Evolutionary conservation across 2,329 filamentous ascomycete genomes (phyloP).

Genomic region (Zymoseptoria ardabiliae): DNA sequence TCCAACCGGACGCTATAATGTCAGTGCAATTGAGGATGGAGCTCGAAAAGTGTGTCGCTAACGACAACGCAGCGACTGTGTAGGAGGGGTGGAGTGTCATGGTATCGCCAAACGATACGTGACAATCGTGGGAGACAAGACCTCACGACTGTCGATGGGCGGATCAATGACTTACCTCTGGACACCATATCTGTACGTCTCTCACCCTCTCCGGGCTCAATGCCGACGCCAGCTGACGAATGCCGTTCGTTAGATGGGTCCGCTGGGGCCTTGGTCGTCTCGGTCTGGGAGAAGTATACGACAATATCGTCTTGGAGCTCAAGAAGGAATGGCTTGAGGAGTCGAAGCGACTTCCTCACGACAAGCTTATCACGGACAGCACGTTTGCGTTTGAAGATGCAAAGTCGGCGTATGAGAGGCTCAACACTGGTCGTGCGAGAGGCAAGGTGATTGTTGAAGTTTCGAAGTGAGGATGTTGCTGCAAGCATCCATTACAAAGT

Average conservation of each 20-base stretch:
- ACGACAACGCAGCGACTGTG: slow-evolving; percentile 42
- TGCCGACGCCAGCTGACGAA: background rate
- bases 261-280: slow-evolving; percentile 35
- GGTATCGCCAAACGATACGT: slow-evolving; percentile 41
- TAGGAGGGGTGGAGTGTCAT: slow-evolving; percentile 38
- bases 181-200: background rate
- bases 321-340: slow-evolving; percentile 44
- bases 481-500: background rate
- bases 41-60: background rate
- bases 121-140: slow-evolving; percentile 37
- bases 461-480: background rate
- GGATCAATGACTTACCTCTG: slow-evolving; percentile 24
- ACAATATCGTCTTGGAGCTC: slow-evolving; percentile 36
- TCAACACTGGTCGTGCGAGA: slow-evolving; percentile 29
- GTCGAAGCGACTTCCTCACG: slow-evolving; percentile 47
- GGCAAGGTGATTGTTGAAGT: slow-evolving; percentile 28
- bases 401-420: slow-evolving; percentile 28
- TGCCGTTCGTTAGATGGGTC: slow-evolving; percentile 14
- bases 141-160: slow-evolving; percentile 27
- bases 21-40: background rate
- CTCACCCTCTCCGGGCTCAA: background rate
- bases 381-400: slow-evolving; percentile 51
- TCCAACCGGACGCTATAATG: slow-evolving; percentile 48
- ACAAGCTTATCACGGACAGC: slow-evolving; percentile 51
- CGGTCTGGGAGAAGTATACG: slow-evolving; percentile 30